phyloP scores from a whole-genome alignment of 1,139 yeast species.

The Zhuliangozyma parablackwelliae region DNA sequence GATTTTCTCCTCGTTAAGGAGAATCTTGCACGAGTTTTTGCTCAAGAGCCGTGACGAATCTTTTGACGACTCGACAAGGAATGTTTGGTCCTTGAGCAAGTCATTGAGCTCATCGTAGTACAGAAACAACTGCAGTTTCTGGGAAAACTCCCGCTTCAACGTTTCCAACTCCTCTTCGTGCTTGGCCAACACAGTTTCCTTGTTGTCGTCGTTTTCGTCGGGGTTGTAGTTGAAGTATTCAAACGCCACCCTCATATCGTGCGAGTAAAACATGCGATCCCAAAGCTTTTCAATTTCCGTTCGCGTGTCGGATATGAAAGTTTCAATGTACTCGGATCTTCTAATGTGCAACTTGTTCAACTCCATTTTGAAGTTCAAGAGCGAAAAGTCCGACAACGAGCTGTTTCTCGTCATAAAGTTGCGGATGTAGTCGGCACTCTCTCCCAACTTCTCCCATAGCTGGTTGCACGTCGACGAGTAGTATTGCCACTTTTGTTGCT shows the following conservation, averaged over 20 bases:
- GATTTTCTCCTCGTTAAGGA: constrained; percentile 74
- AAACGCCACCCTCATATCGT: constrained; percentile 36
- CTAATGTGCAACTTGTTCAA: constrained; percentile 53
- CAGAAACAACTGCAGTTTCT: constrained; percentile 52
- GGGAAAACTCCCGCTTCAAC: constrained; percentile 47
- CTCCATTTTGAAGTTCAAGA: constrained; percentile 47
- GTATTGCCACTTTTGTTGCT: constrained; percentile 30
- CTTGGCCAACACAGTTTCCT: constrained; percentile 48
- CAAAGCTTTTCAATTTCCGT: constrained; percentile 56
- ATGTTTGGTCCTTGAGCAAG: constrained; percentile 56
- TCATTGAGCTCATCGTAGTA: constrained; percentile 52
- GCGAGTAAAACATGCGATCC: constrained; percentile 57
- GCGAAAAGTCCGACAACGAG: constrained; percentile 33
- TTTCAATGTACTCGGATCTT: constrained; percentile 62
- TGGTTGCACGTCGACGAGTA: constrained; percentile 33
- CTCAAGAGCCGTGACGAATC: constrained; percentile 77
- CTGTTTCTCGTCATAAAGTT: constrained; percentile 34
- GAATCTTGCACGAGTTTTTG: constrained; percentile 73
- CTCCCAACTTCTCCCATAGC: constrained; percentile 51
- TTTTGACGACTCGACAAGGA: constrained; percentile 64
- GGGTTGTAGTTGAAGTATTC: constrained; percentile 34
- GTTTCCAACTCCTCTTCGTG: constrained; percentile 62
- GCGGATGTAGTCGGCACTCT: constrained; percentile 30
- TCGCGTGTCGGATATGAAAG: constrained; percentile 62
- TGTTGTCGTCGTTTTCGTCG: constrained; percentile 38